These are phyloP conservation scores for Boletus huronensis DNA, from an alignment of 768 basidiomycete species.

Conservation along the genomic window DNA sequence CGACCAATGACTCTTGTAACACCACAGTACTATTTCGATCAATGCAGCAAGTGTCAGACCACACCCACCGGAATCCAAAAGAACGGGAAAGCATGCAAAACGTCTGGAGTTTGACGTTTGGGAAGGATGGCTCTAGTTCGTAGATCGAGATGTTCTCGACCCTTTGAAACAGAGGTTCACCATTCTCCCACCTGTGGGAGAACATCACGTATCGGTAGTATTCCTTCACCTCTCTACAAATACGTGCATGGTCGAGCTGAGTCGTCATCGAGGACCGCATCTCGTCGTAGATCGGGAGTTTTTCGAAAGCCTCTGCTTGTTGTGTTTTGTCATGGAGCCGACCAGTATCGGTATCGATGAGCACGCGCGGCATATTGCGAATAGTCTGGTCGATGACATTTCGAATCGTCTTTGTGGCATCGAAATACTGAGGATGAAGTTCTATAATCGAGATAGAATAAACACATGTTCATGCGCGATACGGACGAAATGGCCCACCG, in stretches of 20 bases:
- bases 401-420: neutral
- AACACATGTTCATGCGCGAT: neutral
- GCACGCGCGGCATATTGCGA: neutral
- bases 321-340: constrained; percentile 7
- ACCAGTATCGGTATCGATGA: constrained; percentile 7
- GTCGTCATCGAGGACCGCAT: constrained; percentile 6
- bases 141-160: constrained; percentile 8
- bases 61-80: constrained; percentile 13
- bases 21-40: neutral
- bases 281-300: constrained; percentile 1
- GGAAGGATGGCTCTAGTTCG: neutral
- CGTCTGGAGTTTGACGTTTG: constrained; percentile 3
- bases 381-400: neutral
- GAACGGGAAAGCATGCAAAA: constrained; percentile 2
- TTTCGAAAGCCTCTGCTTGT: constrained; percentile 7
- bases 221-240: neutral
- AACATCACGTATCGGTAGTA: constrained; percentile 13
- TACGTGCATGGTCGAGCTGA: neutral
- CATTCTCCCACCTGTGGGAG: constrained; percentile 7
- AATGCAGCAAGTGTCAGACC: constrained; percentile 15
- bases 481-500: neutral
- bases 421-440: neutral
- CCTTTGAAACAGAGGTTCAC: constrained; percentile 1
- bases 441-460: neutral
- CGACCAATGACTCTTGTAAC: constrained; percentile 13